Evolutionary conservation across 2,329 filamentous ascomycete species (phyloP).

Genomic region (Monosporascus sp.): DNA sequence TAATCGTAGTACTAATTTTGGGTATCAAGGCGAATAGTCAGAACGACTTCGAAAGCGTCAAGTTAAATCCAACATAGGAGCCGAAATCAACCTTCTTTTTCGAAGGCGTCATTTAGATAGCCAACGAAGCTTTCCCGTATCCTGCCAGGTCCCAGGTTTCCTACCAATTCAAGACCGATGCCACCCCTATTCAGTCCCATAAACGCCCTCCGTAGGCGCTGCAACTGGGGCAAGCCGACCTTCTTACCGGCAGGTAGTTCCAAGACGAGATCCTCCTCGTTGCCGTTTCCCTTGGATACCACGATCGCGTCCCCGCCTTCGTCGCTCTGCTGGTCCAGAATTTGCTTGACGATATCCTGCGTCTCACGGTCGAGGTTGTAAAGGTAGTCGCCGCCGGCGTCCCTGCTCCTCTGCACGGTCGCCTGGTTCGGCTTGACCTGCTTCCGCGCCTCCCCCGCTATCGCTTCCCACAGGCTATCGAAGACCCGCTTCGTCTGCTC

Average conservation of each 20-base stretch:
- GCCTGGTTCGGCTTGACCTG: slow-evolving; percentile 68
- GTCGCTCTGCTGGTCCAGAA: slow-evolving; percentile 65
- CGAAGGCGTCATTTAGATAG: slow-evolving; percentile 62
- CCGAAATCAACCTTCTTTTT: slow-evolving; percentile 43
- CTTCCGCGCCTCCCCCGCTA: slow-evolving; percentile 60
- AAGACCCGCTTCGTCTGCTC: slow-evolving; percentile 52
- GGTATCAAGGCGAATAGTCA: no score
- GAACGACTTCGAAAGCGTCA: no score
- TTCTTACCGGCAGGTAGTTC: slow-evolving; percentile 59
- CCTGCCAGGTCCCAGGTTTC: slow-evolving; percentile 47
- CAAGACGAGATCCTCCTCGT: slow-evolving; percentile 49
- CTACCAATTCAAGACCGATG: slow-evolving; percentile 53
- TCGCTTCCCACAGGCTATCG: slow-evolving; percentile 68
- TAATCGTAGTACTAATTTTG: no score
- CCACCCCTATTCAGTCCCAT: slow-evolving; percentile 69
- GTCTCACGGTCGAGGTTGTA: slow-evolving; percentile 76
- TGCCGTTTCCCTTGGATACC: slow-evolving; percentile 31
- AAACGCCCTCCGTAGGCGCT: slow-evolving; percentile 72
- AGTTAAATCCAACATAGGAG: background rate
- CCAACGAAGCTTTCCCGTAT: slow-evolving; percentile 60
- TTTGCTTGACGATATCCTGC: slow-evolving; percentile 66
- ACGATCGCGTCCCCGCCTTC: slow-evolving; percentile 56
- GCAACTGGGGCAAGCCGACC: slow-evolving; percentile 68
- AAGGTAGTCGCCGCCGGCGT: slow-evolving; percentile 68
- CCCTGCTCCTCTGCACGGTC: slow-evolving; percentile 58